These are phyloP conservation scores for Daldinia childiae DNA, from an alignment of 495 filamentous ascomycete species.

Conservation along the genomic window DNA sequence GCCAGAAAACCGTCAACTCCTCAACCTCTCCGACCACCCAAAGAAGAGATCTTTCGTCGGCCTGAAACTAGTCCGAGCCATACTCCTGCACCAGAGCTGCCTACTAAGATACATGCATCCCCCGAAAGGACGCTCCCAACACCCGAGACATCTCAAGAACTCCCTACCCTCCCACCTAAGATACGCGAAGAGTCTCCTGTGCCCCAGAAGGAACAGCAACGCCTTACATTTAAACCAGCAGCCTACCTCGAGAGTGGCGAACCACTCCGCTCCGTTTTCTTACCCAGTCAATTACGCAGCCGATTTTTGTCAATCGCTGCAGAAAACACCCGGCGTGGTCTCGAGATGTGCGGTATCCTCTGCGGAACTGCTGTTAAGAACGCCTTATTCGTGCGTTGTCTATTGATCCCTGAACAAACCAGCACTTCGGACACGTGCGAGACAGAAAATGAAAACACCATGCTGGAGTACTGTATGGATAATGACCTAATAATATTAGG, in stretches of 20 bases:
- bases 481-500: constrained; percentile 90
- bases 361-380: constrained; percentile 92
- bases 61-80: constrained; percentile 9
- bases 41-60: constrained; percentile 43
- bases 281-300: constrained; percentile 76
- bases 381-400: constrained; percentile 85
- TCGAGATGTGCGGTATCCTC: constrained; percentile 95
- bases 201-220: constrained; percentile 44
- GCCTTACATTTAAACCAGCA: constrained; percentile 78
- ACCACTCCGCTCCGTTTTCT: constrained; percentile 85
- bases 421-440: constrained; percentile 94
- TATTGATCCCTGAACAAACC: constrained; percentile 91
- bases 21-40: constrained; percentile 59
- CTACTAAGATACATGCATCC: constrained; percentile 42
- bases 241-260: constrained; percentile 89
- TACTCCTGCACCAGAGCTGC: constrained; percentile 30
- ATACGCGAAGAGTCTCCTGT: constrained; percentile 37
- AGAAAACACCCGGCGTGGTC: constrained; percentile 77
- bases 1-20: constrained; percentile 16
- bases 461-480: constrained; percentile 86
- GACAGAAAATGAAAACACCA: constrained; percentile 80
- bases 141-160: constrained; percentile 20
- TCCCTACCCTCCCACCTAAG: constrained; percentile 53
- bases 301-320: constrained; percentile 76
- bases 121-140: constrained; percentile 10